Evolutionary conservation across 2,329 filamentous ascomycete genomes (phyloP).

Genomic region (Pseudocercospora fuligena): DNA sequence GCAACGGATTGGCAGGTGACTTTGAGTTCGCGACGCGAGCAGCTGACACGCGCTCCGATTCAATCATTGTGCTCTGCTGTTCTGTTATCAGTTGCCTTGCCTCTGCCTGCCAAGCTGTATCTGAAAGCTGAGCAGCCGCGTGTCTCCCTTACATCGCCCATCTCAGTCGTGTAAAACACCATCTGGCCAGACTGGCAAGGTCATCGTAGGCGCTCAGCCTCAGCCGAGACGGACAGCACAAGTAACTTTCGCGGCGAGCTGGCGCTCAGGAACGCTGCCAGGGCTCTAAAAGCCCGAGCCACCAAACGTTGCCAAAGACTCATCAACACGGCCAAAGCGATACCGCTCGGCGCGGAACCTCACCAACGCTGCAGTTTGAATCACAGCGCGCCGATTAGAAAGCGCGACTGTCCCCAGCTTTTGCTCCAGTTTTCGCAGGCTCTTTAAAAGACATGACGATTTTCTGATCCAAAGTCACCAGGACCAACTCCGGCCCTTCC

Average conservation of each 20-base stretch:
- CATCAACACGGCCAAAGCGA: not conserved
- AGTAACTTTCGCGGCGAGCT: not conserved
- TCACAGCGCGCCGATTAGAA: not conserved
- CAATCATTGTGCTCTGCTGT: no score
- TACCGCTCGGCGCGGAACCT: not conserved
- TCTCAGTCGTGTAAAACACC: not conserved
- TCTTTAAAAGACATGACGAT: not conserved
- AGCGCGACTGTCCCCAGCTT: not conserved
- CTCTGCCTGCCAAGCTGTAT: no score
- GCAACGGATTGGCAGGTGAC: not conserved
- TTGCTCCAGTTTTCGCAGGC: constrained; percentile 1
- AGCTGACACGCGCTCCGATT: no score
- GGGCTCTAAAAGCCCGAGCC: not conserved
- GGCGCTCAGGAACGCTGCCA: not conserved
- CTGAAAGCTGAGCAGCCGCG: no score
- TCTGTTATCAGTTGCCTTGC: no score
- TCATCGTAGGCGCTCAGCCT: not conserved
- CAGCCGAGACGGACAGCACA: not conserved
- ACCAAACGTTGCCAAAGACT: not conserved
- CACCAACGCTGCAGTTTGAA: not conserved
- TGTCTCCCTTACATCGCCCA: not conserved
- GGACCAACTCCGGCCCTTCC: not conserved
- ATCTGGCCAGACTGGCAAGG: not conserved
- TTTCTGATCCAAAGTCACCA: not conserved
- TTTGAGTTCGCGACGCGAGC: not conserved